These are phyloP conservation scores for Exophiala phaeomuriformis DNA, from an alignment of 2,329 filamentous ascomycete species.

Conservation along the genomic window DNA sequence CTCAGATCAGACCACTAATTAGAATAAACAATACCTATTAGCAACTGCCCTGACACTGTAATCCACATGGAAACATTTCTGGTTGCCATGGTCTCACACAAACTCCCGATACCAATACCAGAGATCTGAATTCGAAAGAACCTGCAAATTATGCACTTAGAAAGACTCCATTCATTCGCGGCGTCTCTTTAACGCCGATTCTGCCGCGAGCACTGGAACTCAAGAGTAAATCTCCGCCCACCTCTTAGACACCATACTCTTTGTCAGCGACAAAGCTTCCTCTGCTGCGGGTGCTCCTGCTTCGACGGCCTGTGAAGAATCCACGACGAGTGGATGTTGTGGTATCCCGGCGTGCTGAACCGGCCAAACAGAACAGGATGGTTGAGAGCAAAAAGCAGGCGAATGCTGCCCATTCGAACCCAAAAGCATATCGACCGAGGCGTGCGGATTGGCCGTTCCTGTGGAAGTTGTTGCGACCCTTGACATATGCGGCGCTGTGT, in stretches of 20 bases:
- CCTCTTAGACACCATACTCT: conserved; percentile 23
- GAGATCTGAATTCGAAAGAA: not conserved
- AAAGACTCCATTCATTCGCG: not conserved
- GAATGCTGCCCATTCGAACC: conserved; percentile 55
- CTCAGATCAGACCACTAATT: conserved; percentile 4
- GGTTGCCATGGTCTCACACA: conserved; percentile 1
- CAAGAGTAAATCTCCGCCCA: too few species aligned
- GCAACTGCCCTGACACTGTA: conserved; percentile 10
- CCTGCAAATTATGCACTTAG: conserved; percentile 4
- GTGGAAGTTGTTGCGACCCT: conserved; percentile 51
- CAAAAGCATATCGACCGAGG: conserved; percentile 53
- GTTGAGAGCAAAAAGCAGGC: conserved; percentile 50
- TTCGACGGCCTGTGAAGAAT: conserved; percentile 23
- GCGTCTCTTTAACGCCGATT: not conserved
- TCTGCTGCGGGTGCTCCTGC: conserved; percentile 25
- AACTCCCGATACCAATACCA: conserved; percentile 2
- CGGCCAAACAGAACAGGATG: conserved; percentile 50
- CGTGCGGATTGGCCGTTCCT: conserved; percentile 41
- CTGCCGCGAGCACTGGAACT: too few species aligned
- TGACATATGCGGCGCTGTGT: conserved; percentile 51
- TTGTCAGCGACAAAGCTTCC: conserved; percentile 30
- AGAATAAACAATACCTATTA: conserved; percentile 17
- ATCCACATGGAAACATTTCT: conserved; percentile 9
- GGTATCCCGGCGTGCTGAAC: conserved; percentile 20
- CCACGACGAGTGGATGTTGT: conserved; percentile 6